Evolutionary conservation across 2,329 filamentous ascomycete genomes (phyloP), one percentile per base, ranked within the genome.

Genomic region (Colletotrichum sp.): DNA sequence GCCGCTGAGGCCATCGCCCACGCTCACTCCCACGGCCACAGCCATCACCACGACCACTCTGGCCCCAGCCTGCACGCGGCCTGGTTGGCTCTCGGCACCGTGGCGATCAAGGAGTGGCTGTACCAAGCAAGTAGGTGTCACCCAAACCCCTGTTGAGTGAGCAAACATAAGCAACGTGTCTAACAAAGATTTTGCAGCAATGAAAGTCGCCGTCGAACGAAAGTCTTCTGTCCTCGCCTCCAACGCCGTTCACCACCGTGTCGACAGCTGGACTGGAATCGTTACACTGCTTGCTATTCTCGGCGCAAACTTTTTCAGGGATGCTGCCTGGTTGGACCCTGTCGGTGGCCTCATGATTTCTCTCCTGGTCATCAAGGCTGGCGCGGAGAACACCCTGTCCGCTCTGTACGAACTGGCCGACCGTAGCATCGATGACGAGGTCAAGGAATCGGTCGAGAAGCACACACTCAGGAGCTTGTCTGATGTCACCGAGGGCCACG

Each of bases 141-240:
- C 26, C 65, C 62, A 18, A 60, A 58, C 52, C 24, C 26, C 8
- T 12, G 48, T 34, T 3, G 32, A 30, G 28, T 21, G 38, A 48
- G 26, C 21, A 60, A 62, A n/a, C 66, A 55, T 12, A 60, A 48
- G 55, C 66, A 69, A 34, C 55, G 28, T 28, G 55, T 58, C 70
- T 76, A 32, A 76, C 34, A 60, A 60, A 36, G 58, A 58, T 10
- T 24, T 12, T 76, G 43, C 78, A 97, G 95, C 95, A 67, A 97
- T 98, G 93, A 98, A 98, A 87, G 92, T 99, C 76, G 97, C 97
- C 61, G 93, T 93, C 80, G 95, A 98, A 85, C 95, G 96, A 83
- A 98, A 98, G 83, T 98, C 96, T 15, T 97, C 96, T 8, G 96
- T 99, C 75, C 92, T 99, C 28, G 96, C 96, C 52, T 98, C 96